Evolutionary conservation across 139 green algal genomes (phyloP), one percentile per base, ranked within the genome.

Genomic region (Chlamydomonas sp.): DNA sequence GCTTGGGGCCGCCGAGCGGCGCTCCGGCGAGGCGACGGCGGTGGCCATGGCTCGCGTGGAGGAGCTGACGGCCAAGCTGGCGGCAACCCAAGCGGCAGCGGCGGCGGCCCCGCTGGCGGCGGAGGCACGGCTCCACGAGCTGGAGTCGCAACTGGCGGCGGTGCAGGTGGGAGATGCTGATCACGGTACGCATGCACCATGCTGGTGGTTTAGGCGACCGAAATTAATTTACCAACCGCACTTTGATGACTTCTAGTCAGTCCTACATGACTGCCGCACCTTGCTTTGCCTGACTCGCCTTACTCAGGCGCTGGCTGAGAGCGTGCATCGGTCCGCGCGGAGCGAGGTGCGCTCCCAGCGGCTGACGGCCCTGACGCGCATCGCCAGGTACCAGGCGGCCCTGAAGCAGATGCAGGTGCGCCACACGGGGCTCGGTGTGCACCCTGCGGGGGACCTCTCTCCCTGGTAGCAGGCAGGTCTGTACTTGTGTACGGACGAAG

Each of bases 121-220:
- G 59, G 80, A 79, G 67, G 68, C 75, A 4, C 72, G 59, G 84
- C 66, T 91, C 67, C n/a, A 63, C 31, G 63, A 88, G 75, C 61
- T 93, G 59, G 87, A 84, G 68, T 16, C 66, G 81, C 66, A 92
- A 77, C 69, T 91, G 79, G 1, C 68, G 62, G 1, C 49, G 63
- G 66, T 95, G 78, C 61, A 83, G 49, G 64, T 76, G 8, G 58
- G 81, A 18, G 74, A 3, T 49, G 31, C 31, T 49, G 31, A 49
- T 49, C 0, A 49, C 31, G 31, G 0, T 49, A 49, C 31, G 31
- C 31, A 49, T 49, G 31, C 31, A 0, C 31, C 31, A 49, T 49
- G 31, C 31, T 49, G 31, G 31, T 49, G 31, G 31, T 49, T 49
- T 49, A n/a, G n/a, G n/a, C n/a, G n/a, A n/a, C n/a, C n/a, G n/a